These are phyloP conservation scores for Fusarium sp. DNA, from an alignment of 2,329 filamentous ascomycete species.

Conservation along the genomic window DNA sequence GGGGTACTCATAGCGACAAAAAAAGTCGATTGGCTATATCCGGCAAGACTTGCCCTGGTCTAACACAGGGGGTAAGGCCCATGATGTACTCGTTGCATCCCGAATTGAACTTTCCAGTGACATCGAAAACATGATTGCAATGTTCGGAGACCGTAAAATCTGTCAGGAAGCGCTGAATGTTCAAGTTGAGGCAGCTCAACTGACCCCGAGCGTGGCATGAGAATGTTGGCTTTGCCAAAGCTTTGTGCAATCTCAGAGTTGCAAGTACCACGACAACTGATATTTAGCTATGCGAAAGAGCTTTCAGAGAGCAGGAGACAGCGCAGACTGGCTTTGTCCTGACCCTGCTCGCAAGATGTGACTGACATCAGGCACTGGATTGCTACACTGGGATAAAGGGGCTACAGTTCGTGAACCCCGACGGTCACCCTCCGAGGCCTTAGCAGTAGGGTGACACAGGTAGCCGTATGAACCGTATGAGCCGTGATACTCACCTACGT, in stretches of 20 bases:
- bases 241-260: background rate
- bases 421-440: slow-evolving; percentile 17
- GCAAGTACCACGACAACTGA: background rate
- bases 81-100: background rate
- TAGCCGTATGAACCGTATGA: too few species aligned
- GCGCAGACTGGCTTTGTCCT: too few species aligned
- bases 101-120: background rate
- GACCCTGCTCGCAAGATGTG: slow-evolving; percentile 32
- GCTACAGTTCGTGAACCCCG: slow-evolving; percentile 32
- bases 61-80: background rate
- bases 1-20: background rate
- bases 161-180: fast-evolving
- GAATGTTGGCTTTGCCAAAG: background rate
- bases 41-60: background rate
- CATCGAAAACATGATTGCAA: too few species aligned
- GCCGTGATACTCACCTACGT: background rate
- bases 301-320: too few species aligned
- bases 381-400: slow-evolving; percentile 8
- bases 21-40: background rate
- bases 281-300: background rate
- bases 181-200: background rate
- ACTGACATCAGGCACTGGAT: slow-evolving; percentile 25
- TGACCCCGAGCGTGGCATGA: background rate
- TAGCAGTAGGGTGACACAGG: background rate
- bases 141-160: background rate